Base-by-base conservation (phyloP, 1,139 yeast species). In the Yamadazyma taylorii region DNA sequence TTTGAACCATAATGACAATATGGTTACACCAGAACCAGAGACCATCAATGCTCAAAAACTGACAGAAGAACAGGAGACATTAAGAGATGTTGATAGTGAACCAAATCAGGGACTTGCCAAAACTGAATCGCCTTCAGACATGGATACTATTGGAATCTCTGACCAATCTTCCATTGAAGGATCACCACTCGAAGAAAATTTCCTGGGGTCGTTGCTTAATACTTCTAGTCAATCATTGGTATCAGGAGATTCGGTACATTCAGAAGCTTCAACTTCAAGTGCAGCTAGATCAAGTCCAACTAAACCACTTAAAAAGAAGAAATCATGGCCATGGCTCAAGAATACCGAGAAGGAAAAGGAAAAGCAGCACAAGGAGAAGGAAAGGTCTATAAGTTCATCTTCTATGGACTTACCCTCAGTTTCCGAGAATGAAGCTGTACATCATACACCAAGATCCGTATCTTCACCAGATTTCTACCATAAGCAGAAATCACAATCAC, bases 281-380 rank as follows among this genome's bases (percentile, higher is more conserved):
- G 2, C 34, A 7, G 24, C 13, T 22, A 38, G 19, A 16, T 23
- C 35, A 3, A 44, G 46, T 25, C 46, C 48, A 3, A 38, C 41
- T 5, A 46, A 42, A 24, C 37, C 41, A 6, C 30, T 44, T 23
- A 46, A 41, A 34, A 48, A 48, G 41, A 48, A 48, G 42, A 48
- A 47, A 32, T 42, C 52, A 28, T 48, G 52, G 52, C 41, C 45
- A 12, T 48, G 52, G 52, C 39, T 42, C 42, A 47, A 40, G 30
- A 39, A 33, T 23, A 32, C 31, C 13, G 45, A 37, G 6, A n/a
- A 14, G 13, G 28, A 25, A 14, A 40, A 32, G 27, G 40, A 33
- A 13, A 38, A 35, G 26, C 35, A 30, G 27, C 41, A 33, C 12
- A 38, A 35, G 26, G 36, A 30, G 12, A 30, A 11, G 15, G 42